Base-by-base conservation (phyloP, 768 basidiomycete species). In the Rubroboletus satanas region DNA sequence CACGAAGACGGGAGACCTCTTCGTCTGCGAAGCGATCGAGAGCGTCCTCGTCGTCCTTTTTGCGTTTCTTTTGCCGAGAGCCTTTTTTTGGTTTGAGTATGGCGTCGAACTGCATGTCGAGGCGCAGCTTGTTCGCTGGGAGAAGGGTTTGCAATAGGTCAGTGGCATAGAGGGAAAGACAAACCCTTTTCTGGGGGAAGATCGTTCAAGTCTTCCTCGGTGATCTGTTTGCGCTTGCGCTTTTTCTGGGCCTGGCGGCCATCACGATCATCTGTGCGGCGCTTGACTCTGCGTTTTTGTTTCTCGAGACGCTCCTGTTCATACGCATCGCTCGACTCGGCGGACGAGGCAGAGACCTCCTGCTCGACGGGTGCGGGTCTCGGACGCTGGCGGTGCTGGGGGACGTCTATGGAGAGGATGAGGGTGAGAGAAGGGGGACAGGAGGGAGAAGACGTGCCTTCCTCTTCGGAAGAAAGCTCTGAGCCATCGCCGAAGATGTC, bases 21-120 rank as follows among this genome's bases (percentile, higher is more conserved):
- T 91, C 91, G 64, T 98, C 95, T 36, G 93, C 91, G 60, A 88
- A 87, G 21, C 81, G 81, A 65, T 98, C 96, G 35, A 97, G 73
- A 11, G 84, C 84, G 63, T 92, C 91, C 1, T 90, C 90, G 49
- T 87, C 79, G 39, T 83, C 90, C 67, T 87, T 87, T 74, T 91
- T 93, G 61, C 84, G 80, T 61, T 83, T 79, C 63, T 80, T 83
- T 37, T 77, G 80, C 15, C 87, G 76, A 29, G 79, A 77, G 3
- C 77, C 70, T 69, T 88, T 90, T 67, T 90, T 92, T 4, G 85
- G 77, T 71, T 91, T 93, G 18, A 95, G 78, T 51, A 94, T 93
- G 17, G 87, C 88, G 55, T 96, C 92, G 55, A 98, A 83, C 62
- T 85, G 79, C 79, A 87, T 87, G 64, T 93, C 89, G 33, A 97